Evolutionary conservation across 2,329 filamentous ascomycete genomes (phyloP).

Genomic region (Pseudocercospora ulei): DNA sequence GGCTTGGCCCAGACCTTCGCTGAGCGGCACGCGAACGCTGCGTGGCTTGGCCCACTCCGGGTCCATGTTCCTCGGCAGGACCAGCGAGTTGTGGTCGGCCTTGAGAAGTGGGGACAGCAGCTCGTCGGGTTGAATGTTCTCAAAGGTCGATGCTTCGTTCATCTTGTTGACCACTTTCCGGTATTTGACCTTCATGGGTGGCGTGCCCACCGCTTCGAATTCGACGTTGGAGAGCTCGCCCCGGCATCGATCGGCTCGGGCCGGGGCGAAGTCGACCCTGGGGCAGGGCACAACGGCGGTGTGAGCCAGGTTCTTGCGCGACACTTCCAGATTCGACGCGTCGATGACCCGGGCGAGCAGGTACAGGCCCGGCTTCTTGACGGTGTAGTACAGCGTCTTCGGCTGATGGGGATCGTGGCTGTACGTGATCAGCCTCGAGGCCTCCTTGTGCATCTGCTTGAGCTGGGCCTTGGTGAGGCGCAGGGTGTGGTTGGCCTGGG

Average conservation of each 20-base stretch:
- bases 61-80: conserved; percentile 53
- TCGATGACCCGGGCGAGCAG: conserved; percentile 76
- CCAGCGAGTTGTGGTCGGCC: conserved; percentile 44
- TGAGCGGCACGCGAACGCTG: conserved; percentile 68
- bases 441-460: conserved; percentile 62
- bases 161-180: conserved; percentile 76
- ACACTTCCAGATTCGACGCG: conserved; percentile 73
- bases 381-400: conserved; percentile 53
- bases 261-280: conserved; percentile 59
- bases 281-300: conserved; percentile 82
- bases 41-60: conserved; percentile 71
- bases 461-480: conserved; percentile 64
- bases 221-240: conserved; percentile 79
- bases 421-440: conserved; percentile 49
- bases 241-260: conserved; percentile 62
- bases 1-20: conserved; percentile 71
- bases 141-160: conserved; percentile 76
- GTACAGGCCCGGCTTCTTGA: conserved; percentile 85
- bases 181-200: conserved; percentile 86
- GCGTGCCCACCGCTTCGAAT: conserved; percentile 75
- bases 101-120: conserved; percentile 67
- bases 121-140: conserved; percentile 85
- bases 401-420: conserved; percentile 37
- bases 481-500: conserved; percentile 68
- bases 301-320: conserved; percentile 55